These are phyloP conservation scores for Schizophyllum commune DNA, from an alignment of 1,284 basidiomycete species.

Conservation along the genomic window DNA sequence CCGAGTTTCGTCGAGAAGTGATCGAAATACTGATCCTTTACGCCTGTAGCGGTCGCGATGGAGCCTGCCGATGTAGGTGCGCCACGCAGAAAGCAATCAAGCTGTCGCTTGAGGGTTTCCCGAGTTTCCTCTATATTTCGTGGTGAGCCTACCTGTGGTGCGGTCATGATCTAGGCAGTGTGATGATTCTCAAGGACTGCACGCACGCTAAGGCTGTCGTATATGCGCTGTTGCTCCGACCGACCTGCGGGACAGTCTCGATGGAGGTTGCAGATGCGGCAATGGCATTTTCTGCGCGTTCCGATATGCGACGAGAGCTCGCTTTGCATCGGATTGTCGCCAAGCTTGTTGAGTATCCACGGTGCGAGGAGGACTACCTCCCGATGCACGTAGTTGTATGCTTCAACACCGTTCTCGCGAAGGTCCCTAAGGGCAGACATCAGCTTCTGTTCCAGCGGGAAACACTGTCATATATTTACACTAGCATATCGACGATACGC, in stretches of 20 bases:
- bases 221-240: not conserved
- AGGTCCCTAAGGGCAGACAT: slow-evolving; percentile 8
- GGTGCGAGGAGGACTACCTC: slow-evolving; percentile 22
- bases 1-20: no score
- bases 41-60: no score
- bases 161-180: not conserved
- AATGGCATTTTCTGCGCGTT: slow-evolving; percentile 22
- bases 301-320: slow-evolving; percentile 29
- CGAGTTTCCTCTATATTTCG: not conserved
- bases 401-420: slow-evolving; percentile 20
- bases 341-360: slow-evolving; percentile 21
- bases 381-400: slow-evolving; percentile 19
- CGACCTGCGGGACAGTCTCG: not conserved
- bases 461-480: no score
- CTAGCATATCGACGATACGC: slow-evolving; percentile 18
- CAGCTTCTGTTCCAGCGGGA: not conserved
- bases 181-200: not conserved
- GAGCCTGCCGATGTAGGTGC: no score
- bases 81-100: no score
- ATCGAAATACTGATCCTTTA: no score
- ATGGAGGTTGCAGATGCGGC: slow-evolving; percentile 18
- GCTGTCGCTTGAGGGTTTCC: slow-evolving; percentile 8
- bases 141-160: not conserved
- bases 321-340: slow-evolving; percentile 33
- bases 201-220: not conserved